phyloP scores from a whole-genome alignment of 257 asterid species.

The Perilla frutescens region DNA sequence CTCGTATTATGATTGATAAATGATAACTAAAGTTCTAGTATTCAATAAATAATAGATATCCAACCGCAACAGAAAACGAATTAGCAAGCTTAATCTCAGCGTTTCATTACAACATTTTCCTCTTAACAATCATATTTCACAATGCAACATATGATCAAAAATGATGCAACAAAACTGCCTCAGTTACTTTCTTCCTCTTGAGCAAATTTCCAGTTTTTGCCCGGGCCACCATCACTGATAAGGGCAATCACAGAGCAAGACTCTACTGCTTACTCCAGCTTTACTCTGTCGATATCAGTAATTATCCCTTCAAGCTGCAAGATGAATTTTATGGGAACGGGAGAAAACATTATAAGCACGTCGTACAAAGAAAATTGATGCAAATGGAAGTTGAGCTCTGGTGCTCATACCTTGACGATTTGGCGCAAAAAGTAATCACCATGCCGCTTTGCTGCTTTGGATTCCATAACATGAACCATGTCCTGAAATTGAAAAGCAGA shows the following conservation, averaged over 20 bases:
- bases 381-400: background rate
- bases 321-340: background rate
- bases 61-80: constrained; percentile 8
- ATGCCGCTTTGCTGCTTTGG: constrained; percentile 63
- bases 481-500: constrained; percentile 48
- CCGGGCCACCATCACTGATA: background rate
- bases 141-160: background rate
- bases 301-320: constrained; percentile 77
- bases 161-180: constrained; percentile 26
- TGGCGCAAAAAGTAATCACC: constrained; percentile 83
- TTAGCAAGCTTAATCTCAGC: background rate
- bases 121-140: constrained; percentile 8
- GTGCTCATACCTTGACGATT: constrained; percentile 63
- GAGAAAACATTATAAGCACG: background rate
- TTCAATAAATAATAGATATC: background rate
- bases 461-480: constrained; percentile 59
- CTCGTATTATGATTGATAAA: background rate
- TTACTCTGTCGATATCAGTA: constrained; percentile 38
- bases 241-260: constrained; percentile 7
- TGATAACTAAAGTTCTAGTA: background rate
- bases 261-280: constrained; percentile 33
- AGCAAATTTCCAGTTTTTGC: background rate
- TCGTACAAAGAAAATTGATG: background rate
- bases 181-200: background rate
- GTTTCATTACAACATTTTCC: constrained; percentile 1